Evolutionary conservation across 2,329 filamentous ascomycete species (phyloP), one percentile per base, ranked within the genome.

Genomic region (Sordariomycetes sp.): DNA sequence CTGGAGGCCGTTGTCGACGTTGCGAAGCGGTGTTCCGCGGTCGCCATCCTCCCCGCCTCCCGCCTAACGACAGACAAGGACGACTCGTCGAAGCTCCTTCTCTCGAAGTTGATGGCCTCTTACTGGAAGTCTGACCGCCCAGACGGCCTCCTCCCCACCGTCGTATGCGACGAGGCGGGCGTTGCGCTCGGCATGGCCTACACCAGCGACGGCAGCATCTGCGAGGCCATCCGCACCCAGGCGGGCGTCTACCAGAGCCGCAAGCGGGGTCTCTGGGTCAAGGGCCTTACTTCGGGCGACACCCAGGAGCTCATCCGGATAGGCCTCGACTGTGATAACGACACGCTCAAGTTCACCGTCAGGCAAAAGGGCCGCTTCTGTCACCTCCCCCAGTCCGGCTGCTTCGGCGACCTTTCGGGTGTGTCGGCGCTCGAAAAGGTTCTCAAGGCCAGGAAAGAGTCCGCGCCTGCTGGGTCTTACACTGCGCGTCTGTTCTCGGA

Each of bases 241-340:
- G 76, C 76, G 0, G 91, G 94, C 35, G 92, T 97, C 42, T 99
- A 99, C 69, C 90, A 96, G 72, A 97, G 92, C 74, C 81, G 94
- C 56, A 97, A 96, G 76, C 82, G 94, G 52, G 94, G 94, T 0
- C 73, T 99, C 32, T 99, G 94, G 94, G 87, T 95, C 71, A 99
- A 99, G 75, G 94, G 94, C 6, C 89, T 91, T 56, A 94, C 87
- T 10, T 97, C 92, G 57, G 94, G 94, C 15, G 91, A 97, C 68
- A 89, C 89, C 13, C 94, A 99, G 70, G 85, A 96, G 69, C 77
- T 99, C 55, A 77, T 97, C 24, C 84, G 84, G 58, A 80, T 99
- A 62, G 86, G 87, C 1, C 76, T 95, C 57, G 94, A 99, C 71
- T 99, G 94, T 70, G 94, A 99, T 70, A 86, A 86, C 62, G 94